Evolutionary conservation across 169 alveolate species (phyloP).

Genomic region (Eimeria acervulina): DNA sequence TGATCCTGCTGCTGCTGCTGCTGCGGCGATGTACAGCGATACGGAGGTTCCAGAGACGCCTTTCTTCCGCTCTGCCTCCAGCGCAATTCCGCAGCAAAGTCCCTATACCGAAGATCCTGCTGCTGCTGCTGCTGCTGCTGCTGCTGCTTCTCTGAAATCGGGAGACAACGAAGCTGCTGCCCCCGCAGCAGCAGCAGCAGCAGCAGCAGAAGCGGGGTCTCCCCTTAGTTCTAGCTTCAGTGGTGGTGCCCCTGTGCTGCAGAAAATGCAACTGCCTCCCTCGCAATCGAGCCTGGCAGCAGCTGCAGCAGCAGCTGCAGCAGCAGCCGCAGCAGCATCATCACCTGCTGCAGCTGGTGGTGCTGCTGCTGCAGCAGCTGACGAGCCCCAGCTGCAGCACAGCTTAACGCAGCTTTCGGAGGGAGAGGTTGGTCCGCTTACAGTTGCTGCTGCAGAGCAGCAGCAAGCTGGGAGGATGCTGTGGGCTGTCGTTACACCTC

Average conservation of each 20-base stretch:
- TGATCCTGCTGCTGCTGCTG: not conserved
- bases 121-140: constrained; percentile 42
- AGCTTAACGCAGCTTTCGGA: constrained; percentile 38
- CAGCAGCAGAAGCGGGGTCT: not conserved
- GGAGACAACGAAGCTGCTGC: not conserved
- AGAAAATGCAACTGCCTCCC: not conserved
- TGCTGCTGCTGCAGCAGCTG: not conserved
- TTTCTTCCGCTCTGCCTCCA: constrained; percentile 30
- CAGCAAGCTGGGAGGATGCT: not conserved
- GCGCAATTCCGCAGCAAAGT: not conserved
- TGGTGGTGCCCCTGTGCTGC: not conserved
- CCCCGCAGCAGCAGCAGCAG: constrained; percentile 27
- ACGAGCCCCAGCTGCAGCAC: not conserved
- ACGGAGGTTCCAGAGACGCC: not conserved
- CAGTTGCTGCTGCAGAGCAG: not conserved
- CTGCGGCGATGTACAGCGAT: not conserved
- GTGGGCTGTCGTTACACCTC: constrained; percentile 42
- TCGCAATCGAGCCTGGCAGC: not conserved
- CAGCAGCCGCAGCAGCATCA: not conserved
- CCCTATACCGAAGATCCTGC: not conserved
- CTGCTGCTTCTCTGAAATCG: not conserved
- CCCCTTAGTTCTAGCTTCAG: not conserved
- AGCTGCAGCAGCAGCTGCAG: not conserved
- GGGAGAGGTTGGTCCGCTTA: constrained; percentile 4
- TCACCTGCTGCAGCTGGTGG: not conserved